A percentile compares a stretch with the other conserved stretches of the same genome.
Evolutionary conservation across 1,284 basidiomycete genomes (phyloP).

Genomic region (Leccinum solheimii): DNA sequence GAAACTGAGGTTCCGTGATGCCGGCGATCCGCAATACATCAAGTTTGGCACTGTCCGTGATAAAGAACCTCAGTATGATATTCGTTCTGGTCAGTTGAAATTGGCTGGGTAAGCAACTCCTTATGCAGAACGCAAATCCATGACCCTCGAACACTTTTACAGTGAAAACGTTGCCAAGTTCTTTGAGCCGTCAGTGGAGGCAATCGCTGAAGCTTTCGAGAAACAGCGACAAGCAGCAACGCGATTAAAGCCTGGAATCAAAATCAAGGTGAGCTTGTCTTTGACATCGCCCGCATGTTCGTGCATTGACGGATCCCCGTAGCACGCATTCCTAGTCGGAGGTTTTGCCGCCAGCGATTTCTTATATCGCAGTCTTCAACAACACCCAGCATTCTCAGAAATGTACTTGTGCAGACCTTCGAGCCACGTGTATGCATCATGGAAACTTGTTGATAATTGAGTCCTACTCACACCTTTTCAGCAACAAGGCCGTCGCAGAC

Average conservation of each 20-base stretch:
- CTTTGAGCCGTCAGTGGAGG: slow-evolving; percentile 47
- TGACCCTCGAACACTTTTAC: not conserved
- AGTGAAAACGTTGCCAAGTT: slow-evolving; percentile 43
- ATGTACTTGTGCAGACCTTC: slow-evolving; percentile 40
- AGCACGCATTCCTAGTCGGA: slow-evolving; percentile 37
- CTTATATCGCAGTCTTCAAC: slow-evolving; percentile 41
- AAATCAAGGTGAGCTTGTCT: slow-evolving; percentile 31
- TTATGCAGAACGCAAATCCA: not conserved
- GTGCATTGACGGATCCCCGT: not conserved
- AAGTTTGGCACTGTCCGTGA: slow-evolving; percentile 48
- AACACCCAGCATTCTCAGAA: slow-evolving; percentile 28
- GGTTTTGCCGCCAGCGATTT: slow-evolving; percentile 55
- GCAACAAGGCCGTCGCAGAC: slow-evolving; percentile 58
- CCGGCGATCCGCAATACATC: slow-evolving; percentile 43
- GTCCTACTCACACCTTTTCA: slow-evolving; percentile 21
- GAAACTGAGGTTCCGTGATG: slow-evolving; percentile 45
- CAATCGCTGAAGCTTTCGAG: slow-evolving; percentile 41
- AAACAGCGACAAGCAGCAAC: slow-evolving; percentile 31
- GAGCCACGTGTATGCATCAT: slow-evolving; percentile 36
- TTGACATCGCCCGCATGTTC: not conserved
- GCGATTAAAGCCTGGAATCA: slow-evolving; percentile 16
- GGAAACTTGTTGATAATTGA: not conserved
- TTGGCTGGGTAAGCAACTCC: slow-evolving; percentile 38
- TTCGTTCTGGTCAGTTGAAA: slow-evolving; percentile 46
- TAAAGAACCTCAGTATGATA: slow-evolving; percentile 43